These are phyloP conservation scores for Wickerhamomyces chambardii DNA, from an alignment of 805 yeast genomes.

Conservation along the genomic window DNA sequence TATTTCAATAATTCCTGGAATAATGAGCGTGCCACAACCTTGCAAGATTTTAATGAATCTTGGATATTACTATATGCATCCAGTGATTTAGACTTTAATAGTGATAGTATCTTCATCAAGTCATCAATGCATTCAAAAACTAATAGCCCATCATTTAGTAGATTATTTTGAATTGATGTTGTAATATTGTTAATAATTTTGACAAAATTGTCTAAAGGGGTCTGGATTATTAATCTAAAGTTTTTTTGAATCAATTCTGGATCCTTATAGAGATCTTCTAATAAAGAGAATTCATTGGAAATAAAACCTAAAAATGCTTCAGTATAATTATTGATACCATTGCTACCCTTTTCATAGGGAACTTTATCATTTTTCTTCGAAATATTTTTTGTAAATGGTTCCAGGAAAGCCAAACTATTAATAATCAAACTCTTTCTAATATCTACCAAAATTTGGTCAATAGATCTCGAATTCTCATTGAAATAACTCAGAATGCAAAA, in stretches of 20 bases:
- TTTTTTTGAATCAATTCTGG: conserved; percentile 18
- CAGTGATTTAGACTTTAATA: conserved; percentile 18
- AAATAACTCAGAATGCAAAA: conserved; percentile 37
- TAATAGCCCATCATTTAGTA: conserved; percentile 39
- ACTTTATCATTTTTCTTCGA: conserved; percentile 26
- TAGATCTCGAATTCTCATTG: conserved; percentile 21
- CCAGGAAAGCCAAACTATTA: conserved; percentile 35
- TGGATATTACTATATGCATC: conserved; percentile 10
- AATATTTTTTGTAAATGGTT: conserved; percentile 34
- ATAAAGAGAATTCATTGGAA: conserved; percentile 38
- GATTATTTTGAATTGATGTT: conserved; percentile 28
- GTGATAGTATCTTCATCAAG: conserved; percentile 23
- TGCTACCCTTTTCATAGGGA: conserved; percentile 54
- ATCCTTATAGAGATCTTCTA: conserved; percentile 31
- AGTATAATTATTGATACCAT: conserved; percentile 46
- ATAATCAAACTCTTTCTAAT: conserved; percentile 32
- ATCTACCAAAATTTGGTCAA: conserved; percentile 26
- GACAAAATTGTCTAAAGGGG: conserved; percentile 28
- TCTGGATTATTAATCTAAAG: conserved; percentile 23
- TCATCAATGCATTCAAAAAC: conserved; percentile 53
- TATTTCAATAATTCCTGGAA: conserved; percentile 48
- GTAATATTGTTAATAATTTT: conserved; percentile 28
- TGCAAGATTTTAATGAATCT: conserved; percentile 16
- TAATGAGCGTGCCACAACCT: conserved; percentile 26
- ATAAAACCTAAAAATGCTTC: conserved; percentile 41